Evolutionary conservation across 192 early-diverging fungal species (phyloP), one percentile per base, ranked within the genome.

Genomic region (Kappamyces sp.): DNA sequence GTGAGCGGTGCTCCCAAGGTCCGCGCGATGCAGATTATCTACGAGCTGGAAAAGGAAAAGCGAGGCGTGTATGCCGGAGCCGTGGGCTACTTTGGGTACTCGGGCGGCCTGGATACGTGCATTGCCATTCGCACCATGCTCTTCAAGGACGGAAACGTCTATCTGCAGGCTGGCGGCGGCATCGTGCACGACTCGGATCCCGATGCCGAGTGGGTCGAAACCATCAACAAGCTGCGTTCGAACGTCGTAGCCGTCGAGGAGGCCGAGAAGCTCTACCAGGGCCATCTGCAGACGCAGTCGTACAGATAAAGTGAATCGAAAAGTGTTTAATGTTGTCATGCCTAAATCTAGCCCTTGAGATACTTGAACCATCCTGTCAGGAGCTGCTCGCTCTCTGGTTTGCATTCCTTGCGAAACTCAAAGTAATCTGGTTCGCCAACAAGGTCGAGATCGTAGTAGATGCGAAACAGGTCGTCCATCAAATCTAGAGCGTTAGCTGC

Each of bases 1-100:
- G 88, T 98, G 31, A 90, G 87, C n/a, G 97, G 97, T 47, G 94
- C 97, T 36, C 97, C 97, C 47, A 99, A 99, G 76, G 91, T 99
- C 44, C 81, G 88, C 38, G 97, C 97, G 12, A 87, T 99, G 75
- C 90, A 97, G 72, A 74, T 99, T 42, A 97, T 99, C 66, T 84
- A 86, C 58, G 88, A 84, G 7, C 73, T 89, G 42, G 97, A 99
- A 73, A 77, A 77, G 43, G 90, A 93, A 64, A 94, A 93, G 68
- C 89, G 97, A 36, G 97, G 97, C 38, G 63, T 74, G 36, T 78
- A 79, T 60, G 75, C 73, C 4, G 79, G 75, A 10, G 85, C 94
- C 15, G 86, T 99, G 39, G 97, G 97, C 1, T 92, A 92, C 64
- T 99, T 97, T 72, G 87, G 86, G 64, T 99, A 91, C 73, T 85